Evolutionary conservation across 371 early-diverging fungal species (phyloP).

Genomic region (Chytridium lagenaria): DNA sequence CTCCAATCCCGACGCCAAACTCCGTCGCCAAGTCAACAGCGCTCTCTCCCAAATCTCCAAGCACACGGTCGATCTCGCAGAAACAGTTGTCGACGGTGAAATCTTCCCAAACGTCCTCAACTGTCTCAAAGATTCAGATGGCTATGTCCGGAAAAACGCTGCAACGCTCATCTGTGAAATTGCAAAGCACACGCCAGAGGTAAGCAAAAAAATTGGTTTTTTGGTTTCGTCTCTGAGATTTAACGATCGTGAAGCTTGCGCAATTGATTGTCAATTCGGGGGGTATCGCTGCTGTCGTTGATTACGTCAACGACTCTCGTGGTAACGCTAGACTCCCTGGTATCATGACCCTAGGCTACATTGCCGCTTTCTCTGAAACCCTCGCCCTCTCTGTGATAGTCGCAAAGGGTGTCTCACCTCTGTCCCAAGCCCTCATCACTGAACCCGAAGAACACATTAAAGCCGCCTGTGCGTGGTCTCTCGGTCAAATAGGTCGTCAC

Average conservation of each 20-base stretch:
- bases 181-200: slow-evolving; percentile 65
- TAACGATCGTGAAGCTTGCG: slow-evolving; percentile 45
- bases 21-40: slow-evolving; percentile 57
- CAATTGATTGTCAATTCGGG: slow-evolving; percentile 66
- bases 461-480: slow-evolving; percentile 63
- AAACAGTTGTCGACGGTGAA: slow-evolving; percentile 61
- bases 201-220: slow-evolving; percentile 15
- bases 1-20: slow-evolving; percentile 59
- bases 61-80: slow-evolving; percentile 63
- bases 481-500: slow-evolving; percentile 65
- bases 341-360: slow-evolving; percentile 63
- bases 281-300: slow-evolving; percentile 61
- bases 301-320: slow-evolving; percentile 56
- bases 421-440: slow-evolving; percentile 50
- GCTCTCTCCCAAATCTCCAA: slow-evolving; percentile 62
- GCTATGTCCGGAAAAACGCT: slow-evolving; percentile 56
- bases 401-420: slow-evolving; percentile 59
- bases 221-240: slow-evolving; percentile 4
- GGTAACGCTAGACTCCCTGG: slow-evolving; percentile 61
- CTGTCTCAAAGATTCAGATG: slow-evolving; percentile 57
- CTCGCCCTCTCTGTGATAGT: slow-evolving; percentile 60
- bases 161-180: slow-evolving; percentile 63
- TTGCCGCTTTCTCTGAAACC: slow-evolving; percentile 64
- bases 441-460: slow-evolving; percentile 59
- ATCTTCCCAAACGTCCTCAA: slow-evolving; percentile 58